Evolutionary conservation across 441 rosid species (phyloP).

Genomic region (Croton laevigatus): DNA sequence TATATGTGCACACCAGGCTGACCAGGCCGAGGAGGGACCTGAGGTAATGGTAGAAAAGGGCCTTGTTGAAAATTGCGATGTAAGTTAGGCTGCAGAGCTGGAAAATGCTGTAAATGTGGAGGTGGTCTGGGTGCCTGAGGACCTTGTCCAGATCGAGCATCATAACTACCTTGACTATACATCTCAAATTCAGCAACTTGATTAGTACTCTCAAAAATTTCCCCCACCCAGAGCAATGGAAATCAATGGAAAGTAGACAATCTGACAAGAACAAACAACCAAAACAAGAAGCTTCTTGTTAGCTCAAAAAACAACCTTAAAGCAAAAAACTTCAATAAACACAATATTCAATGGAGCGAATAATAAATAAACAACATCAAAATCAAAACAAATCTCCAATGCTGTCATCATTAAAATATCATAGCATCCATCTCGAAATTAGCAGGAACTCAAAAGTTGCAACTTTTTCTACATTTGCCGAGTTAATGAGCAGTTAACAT

Average conservation of each 20-base stretch:
- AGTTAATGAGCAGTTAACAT: too few species aligned
- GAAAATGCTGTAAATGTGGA: conserved; percentile 30
- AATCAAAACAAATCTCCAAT: neutral
- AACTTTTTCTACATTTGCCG: neutral
- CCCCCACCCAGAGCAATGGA: neutral
- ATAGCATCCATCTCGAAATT: neutral
- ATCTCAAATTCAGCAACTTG: conserved; percentile 23
- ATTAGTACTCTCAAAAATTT: neutral
- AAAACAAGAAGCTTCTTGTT: too few species aligned
- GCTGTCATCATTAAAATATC: neutral
- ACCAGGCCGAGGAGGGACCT: conserved; percentile 20
- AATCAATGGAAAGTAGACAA: neutral
- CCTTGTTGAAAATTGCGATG: conserved; percentile 30
- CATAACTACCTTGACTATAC: conserved; percentile 40
- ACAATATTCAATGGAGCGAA: neutral
- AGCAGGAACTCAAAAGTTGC: neutral
- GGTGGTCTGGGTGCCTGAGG: conserved; percentile 36
- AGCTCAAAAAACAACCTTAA: neutral
- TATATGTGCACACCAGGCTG: conserved; percentile 31
- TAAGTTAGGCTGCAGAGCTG: conserved; percentile 27
- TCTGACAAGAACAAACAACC: neutral
- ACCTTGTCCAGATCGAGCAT: conserved; percentile 39
- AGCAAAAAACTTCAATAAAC: neutral
- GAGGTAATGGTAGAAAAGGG: conserved; percentile 23
- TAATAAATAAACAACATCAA: neutral